Percentiles rank a stretch among this genome's conserved stretches.
Conservation (phyloP, 495 filamentous ascomycete genomes). For the Penicillium steckii region DNA sequence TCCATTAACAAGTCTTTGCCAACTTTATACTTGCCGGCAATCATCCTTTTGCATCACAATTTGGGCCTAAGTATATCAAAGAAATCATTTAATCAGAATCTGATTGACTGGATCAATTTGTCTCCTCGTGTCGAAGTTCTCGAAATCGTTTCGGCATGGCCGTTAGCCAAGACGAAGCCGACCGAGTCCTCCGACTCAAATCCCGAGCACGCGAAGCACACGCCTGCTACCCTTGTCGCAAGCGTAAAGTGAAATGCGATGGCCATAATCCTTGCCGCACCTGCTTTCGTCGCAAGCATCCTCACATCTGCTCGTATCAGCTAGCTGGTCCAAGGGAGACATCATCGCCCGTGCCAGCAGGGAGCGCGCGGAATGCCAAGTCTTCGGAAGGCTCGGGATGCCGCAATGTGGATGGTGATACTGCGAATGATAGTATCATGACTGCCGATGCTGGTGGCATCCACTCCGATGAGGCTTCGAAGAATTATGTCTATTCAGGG, state of each 20-base stretch:
- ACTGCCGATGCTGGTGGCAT: background rate
- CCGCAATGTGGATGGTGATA: background rate
- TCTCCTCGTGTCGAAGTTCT: too few relatives aligned
- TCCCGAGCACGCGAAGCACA: constrained; percentile 32
- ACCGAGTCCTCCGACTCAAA: constrained; percentile 31
- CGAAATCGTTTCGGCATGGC: constrained; percentile 14
- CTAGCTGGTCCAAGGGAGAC: background rate
- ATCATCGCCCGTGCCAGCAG: background rate
- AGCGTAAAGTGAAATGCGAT: constrained; percentile 45
- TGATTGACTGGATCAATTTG: too few relatives aligned
- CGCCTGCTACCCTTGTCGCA: constrained; percentile 41
- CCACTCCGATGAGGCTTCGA: constrained; percentile 22
- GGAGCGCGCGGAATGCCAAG: background rate
- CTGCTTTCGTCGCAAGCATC: constrained; percentile 30
- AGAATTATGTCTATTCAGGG: constrained; percentile 42
- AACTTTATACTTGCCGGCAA: too few relatives aligned
- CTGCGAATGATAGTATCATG: background rate
- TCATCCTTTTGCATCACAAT: too few relatives aligned
- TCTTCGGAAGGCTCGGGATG: background rate
- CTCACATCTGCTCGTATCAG: constrained; percentile 36
- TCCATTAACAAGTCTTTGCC: too few relatives aligned
- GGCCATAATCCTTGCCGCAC: constrained; percentile 31
- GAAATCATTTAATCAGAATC: too few relatives aligned
- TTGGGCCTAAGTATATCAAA: too few relatives aligned
- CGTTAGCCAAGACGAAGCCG: constrained; percentile 21